These are phyloP conservation scores for Ceratobasidium sp. DNA, from an alignment of 1,284 basidiomycete species.

Conservation along the genomic window DNA sequence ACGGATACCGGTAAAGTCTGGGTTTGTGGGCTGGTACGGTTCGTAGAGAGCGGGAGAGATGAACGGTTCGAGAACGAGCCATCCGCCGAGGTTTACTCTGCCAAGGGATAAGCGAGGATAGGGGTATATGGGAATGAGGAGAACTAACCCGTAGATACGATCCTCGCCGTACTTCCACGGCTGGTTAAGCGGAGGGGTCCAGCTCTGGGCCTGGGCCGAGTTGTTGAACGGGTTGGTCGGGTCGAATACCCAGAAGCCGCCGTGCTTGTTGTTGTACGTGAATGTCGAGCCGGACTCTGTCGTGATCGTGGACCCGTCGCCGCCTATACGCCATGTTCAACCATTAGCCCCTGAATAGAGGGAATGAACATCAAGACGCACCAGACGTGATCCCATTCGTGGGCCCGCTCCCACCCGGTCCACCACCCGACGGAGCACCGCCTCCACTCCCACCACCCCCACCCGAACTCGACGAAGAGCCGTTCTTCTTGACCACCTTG, in stretches of 20 bases:
- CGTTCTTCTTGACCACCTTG: slow-evolving; percentile 46
- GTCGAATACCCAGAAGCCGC: slow-evolving; percentile 66
- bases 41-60: slow-evolving; percentile 67
- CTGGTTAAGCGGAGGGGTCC: slow-evolving; percentile 78
- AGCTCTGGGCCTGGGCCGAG: slow-evolving; percentile 75
- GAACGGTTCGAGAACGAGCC: slow-evolving; percentile 68
- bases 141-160: slow-evolving; percentile 72
- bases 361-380: background rate
- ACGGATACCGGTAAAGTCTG: slow-evolving; percentile 24
- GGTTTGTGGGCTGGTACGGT: slow-evolving; percentile 50
- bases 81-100: slow-evolving; percentile 65
- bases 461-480: slow-evolving; percentile 9
- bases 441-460: background rate
- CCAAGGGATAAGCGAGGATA: background rate
- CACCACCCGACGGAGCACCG: background rate
- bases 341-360: slow-evolving; percentile 12
- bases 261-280: slow-evolving; percentile 62
- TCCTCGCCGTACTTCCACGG: slow-evolving; percentile 78
- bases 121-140: background rate
- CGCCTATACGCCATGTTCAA: slow-evolving; percentile 52
- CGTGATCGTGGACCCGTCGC: slow-evolving; percentile 58
- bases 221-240: slow-evolving; percentile 79
- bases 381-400: slow-evolving; percentile 31
- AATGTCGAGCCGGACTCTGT: slow-evolving; percentile 60
- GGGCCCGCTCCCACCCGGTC: slow-evolving; percentile 45